Base-by-base conservation (phyloP, 257 asterid genomes). In the Scutellaria baicalensis region DNA sequence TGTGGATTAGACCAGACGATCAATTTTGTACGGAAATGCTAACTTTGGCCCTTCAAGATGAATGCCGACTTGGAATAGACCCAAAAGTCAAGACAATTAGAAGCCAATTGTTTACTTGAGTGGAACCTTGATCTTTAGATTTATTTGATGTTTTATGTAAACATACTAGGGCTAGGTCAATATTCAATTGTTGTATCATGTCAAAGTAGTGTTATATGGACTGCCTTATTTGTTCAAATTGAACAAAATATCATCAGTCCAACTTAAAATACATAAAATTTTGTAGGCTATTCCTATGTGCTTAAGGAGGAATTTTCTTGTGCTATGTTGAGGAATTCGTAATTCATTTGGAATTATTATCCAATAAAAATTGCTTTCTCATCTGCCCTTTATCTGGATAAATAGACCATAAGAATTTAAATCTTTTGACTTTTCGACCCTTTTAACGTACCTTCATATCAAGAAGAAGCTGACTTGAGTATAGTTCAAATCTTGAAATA, bases 21-120 rank as follows among this genome's bases (percentile, higher is more conserved):
- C 91, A 91, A 14, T 93, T 93, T 68, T 90, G 92, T 79, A 90
- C 95, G 4, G 97, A 93, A 62, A 90, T 93, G 98, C 76, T 93
- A 75, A 88, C 92, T 14, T 48, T 84, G 81, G 97, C 97, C 69
- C 94, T 93, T 61, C 85, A 75, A 13, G 98, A 90, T 52, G 98
- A 93, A 73, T 80, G 93, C 76, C 84, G 78, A 20, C 80, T 68
- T 45, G 80, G 69, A 54, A 66, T 61, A 5, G 82, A 73, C 59
- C 75, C 83, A 6, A 80, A 78, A 76, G 70, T 63, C 4, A 79
- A 69, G 55, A 36, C 76, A 13, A 11, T 83, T 72, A 83, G 85
- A 73, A 80, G 80, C 16, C 88, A 77, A 59, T 70, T 83, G 63
- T 83, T 83, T 35, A 73, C 81, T 49, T 80, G 61, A 67, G 49